Base-by-base conservation (phyloP, 148 eudicot species). In the Selenicereus undatus region DNA sequence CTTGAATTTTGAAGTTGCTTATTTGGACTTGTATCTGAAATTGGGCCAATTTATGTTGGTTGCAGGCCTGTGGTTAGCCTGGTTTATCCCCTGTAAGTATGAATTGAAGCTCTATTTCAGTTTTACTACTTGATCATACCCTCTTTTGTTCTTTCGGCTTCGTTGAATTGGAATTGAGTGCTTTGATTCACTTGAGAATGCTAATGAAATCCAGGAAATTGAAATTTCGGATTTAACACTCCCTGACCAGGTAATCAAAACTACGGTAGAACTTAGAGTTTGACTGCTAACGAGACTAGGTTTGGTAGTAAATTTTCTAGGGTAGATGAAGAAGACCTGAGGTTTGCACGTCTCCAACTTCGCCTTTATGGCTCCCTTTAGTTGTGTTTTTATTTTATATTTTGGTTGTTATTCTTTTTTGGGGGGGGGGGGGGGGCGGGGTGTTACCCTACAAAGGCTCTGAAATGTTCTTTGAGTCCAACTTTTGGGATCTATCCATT, bases 41-140 rank as follows among this genome's bases (percentile, higher is more conserved):
- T 58, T 73, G 66, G 65, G 62, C 77, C 22, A 27, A 26, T 85
- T 69, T 83, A 79, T 86, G 77, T 36, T 71, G 82, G 35, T 66
- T 86, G 89, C 95, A 95, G 97, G 95, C 99, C 99, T 74, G 91
- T 95, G 79, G 91, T 93, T 78, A 93, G 93, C 84, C 92, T 93
- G 83, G 87, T 83, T 79, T 94, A 91, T 89, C 97, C 98, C 30
- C 83, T 94, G 98, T 93, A 89, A 91, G 98, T 91, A 45, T 16
- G 10, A 1, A 54, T 50, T 77, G 26, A 16, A 26, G 26, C 66
- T 36, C 56, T 77, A n/a, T 78, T 45, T 66, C 71, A 26, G 32
- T 62, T 62, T 62, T 62, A 62, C 27, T 62, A 20, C 29, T 62
- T 62, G 68, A 62, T n/a, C 27, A 9, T 60, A 9, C 10, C n/a